phyloP scores from a whole-genome alignment of 768 basidiomycete species.

The Cantharellus anzutake region DNA sequence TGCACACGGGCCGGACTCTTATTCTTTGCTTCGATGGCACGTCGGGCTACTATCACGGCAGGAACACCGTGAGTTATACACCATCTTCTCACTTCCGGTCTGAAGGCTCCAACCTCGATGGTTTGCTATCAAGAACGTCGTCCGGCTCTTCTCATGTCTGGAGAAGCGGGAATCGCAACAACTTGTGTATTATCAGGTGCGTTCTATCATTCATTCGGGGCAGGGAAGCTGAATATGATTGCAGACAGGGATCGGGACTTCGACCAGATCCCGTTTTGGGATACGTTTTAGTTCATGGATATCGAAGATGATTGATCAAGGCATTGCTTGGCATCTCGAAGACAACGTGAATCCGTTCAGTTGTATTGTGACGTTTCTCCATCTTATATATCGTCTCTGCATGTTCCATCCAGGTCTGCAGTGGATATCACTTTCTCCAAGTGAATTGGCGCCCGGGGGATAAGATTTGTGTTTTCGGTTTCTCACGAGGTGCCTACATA shows the following conservation, averaged over 20 bases:
- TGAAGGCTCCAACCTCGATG: no score
- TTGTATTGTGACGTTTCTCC: no score
- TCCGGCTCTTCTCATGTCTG: conserved; percentile 17
- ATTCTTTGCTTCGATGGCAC: conserved; percentile 11
- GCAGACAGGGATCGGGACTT: neutral
- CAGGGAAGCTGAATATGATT: neutral
- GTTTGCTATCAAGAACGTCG: conserved; percentile 5
- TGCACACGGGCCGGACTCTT: conserved; percentile 4
- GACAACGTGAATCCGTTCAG: conserved; percentile 1
- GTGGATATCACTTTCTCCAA: conserved; percentile 10
- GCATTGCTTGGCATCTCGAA: conserved; percentile 10
- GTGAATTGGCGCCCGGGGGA: conserved; percentile 13
- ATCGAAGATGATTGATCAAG: conserved; percentile 6
- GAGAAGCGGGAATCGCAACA: conserved; percentile 16
- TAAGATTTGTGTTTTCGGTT: conserved; percentile 16
- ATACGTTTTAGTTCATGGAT: neutral
- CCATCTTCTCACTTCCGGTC: no score
- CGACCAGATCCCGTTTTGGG: neutral
- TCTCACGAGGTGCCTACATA: conserved; percentile 18
- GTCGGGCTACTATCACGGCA: conserved; percentile 1
- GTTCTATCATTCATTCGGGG: neutral
- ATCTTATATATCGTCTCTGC: no score
- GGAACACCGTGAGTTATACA: conserved; percentile 5
- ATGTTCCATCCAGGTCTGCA: conserved; percentile 2
- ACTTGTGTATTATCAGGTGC: conserved; percentile 12